Evolutionary conservation across 2,329 filamentous ascomycete species (phyloP).

Genomic region (Neodidymelliopsis sp.): DNA sequence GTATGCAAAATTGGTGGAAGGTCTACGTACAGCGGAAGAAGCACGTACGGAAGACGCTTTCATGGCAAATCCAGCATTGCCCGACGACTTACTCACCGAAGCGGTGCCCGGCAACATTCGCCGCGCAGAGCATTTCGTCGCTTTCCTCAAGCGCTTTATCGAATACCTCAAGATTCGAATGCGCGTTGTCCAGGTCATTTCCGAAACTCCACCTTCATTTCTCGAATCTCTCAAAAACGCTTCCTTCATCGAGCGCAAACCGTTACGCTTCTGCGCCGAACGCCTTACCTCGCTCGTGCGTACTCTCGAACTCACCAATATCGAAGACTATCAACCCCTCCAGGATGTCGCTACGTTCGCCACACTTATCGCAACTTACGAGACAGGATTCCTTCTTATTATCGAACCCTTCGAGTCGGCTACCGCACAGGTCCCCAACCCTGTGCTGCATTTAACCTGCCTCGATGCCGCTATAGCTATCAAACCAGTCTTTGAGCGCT

Average conservation of each 20-base stretch:
- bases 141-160: constrained; percentile 94
- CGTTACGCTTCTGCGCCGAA: constrained; percentile 92
- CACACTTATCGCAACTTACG: constrained; percentile 93
- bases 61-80: constrained; percentile 93
- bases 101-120: constrained; percentile 96
- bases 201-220: constrained; percentile 94
- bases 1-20: constrained; percentile 94
- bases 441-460: constrained; percentile 95
- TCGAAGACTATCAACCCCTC: constrained; percentile 95
- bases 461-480: constrained; percentile 98
- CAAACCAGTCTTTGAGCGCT: constrained; percentile 95
- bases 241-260: constrained; percentile 97
- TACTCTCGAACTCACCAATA: constrained; percentile 94
- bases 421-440: constrained; percentile 92
- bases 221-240: constrained; percentile 91
- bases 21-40: constrained; percentile 85
- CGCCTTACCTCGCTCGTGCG: constrained; percentile 91
- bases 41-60: constrained; percentile 93
- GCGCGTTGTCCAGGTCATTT: constrained; percentile 97
- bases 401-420: constrained; percentile 98
- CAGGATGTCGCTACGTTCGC: constrained; percentile 98
- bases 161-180: constrained; percentile 98
- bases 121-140: constrained; percentile 92
- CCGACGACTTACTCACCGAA: constrained; percentile 92
- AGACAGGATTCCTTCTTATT: constrained; percentile 94